These are phyloP conservation scores for Cladosporium oxysporum DNA, from an alignment of 2,329 filamentous ascomycete genomes.

Conservation along the genomic window DNA sequence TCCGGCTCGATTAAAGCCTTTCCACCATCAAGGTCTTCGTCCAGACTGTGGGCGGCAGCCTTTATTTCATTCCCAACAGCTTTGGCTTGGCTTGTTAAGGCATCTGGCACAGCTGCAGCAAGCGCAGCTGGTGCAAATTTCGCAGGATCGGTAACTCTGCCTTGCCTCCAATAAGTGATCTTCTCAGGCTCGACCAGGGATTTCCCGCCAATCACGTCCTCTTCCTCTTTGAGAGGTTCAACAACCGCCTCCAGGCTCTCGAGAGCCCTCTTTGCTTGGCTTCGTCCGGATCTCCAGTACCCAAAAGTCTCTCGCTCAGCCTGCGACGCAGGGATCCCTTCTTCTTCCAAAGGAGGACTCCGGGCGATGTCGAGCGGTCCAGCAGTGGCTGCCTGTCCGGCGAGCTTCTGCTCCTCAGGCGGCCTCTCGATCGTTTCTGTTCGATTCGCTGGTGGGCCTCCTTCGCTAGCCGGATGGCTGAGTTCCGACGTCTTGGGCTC, in stretches of 20 bases:
- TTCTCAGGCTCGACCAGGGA: background rate
- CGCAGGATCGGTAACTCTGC: conserved; percentile 4
- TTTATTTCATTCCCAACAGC: background rate
- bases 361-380: background rate
- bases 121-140: conserved; percentile 5
- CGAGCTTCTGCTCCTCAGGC: conserved; percentile 14
- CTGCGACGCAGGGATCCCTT: background rate
- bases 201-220: background rate
- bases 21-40: background rate
- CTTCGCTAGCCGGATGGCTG: background rate
- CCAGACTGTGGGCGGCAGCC: background rate
- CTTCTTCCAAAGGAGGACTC: background rate
- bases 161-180: conserved; percentile 12
- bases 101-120: background rate
- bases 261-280: background rate
- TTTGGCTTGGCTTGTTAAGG: background rate
- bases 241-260: conserved; percentile 1
- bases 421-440: conserved; percentile 10
- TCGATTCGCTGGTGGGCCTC: conserved; percentile 5
- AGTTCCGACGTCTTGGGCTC: conserved; percentile 13
- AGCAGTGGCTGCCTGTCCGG: background rate
- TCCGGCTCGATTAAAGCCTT: background rate
- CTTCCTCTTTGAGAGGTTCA: background rate
- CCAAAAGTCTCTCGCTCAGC: conserved; percentile 12
- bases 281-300: conserved; percentile 10